phyloP scores from a whole-genome alignment of 1,284 basidiomycete genomes.

The Boletus mariae region DNA sequence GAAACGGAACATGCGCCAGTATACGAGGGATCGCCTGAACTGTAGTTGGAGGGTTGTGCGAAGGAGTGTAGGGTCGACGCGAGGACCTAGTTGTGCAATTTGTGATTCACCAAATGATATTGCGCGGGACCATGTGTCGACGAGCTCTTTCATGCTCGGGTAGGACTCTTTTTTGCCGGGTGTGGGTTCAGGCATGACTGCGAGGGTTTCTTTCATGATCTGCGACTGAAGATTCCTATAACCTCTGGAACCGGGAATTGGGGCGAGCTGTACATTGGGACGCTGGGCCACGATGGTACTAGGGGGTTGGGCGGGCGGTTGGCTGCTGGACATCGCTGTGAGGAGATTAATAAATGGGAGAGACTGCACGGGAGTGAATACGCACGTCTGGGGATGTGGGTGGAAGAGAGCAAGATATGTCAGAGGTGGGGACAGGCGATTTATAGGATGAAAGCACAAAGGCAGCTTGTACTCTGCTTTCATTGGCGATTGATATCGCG shows the following conservation, averaged over 20 bases:
- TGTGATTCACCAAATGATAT: constrained; percentile 20
- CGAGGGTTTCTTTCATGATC: constrained; percentile 18
- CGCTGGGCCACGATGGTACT: neutral
- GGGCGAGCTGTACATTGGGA: constrained; percentile 5
- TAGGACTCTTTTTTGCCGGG: neutral
- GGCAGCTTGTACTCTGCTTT: constrained; percentile 22
- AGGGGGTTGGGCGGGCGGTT: constrained; percentile 7
- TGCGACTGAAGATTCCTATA: constrained; percentile 18
- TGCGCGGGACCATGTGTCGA: constrained; percentile 13
- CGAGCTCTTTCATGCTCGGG: constrained; percentile 3
- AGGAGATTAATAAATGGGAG: neutral
- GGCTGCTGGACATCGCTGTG: constrained; percentile 17
- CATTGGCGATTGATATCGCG: constrained; percentile 31
- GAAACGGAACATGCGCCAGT: constrained; percentile 51
- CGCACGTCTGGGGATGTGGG: neutral
- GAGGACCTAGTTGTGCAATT: constrained; percentile 18
- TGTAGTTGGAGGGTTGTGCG: constrained; percentile 15
- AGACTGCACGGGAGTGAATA: neutral
- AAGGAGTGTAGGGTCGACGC: constrained; percentile 13
- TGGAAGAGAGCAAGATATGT: neutral
- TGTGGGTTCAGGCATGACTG: constrained; percentile 16
- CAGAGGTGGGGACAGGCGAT: constrained; percentile 4
- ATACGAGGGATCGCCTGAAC: constrained; percentile 29
- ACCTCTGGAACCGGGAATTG: constrained; percentile 18
- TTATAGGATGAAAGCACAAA: constrained; percentile 28